Evolutionary conservation across 768 basidiomycete species (phyloP).

Genomic region (Wakefieldia striispora): DNA sequence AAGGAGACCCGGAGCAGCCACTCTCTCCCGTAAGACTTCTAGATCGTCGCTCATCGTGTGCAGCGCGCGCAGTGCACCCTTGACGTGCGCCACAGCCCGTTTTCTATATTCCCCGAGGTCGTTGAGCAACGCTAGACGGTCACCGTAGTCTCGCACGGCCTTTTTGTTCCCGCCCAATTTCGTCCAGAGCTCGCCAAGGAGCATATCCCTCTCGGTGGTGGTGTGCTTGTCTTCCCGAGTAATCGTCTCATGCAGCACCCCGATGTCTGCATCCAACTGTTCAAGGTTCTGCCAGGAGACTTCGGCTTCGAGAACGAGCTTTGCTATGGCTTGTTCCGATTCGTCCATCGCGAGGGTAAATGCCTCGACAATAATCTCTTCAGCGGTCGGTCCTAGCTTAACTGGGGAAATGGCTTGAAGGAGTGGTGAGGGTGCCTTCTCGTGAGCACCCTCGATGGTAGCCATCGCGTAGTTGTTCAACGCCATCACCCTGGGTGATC

Average conservation of each 20-base stretch:
- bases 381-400: constrained; percentile 31
- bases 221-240: constrained; percentile 54
- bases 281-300: constrained; percentile 53
- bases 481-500: constrained; percentile 56
- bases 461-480: constrained; percentile 70
- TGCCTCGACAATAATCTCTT: constrained; percentile 48
- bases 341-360: constrained; percentile 65
- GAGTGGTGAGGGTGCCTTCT: constrained; percentile 27
- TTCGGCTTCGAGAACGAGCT: constrained; percentile 69
- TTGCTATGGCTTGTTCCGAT: constrained; percentile 49
- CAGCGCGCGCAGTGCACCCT: constrained; percentile 59
- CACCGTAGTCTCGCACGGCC: constrained; percentile 47
- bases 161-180: constrained; percentile 58
- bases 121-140: constrained; percentile 52
- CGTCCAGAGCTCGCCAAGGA: constrained; percentile 71
- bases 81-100: constrained; percentile 65
- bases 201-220: constrained; percentile 43
- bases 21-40: constrained; percentile 72
- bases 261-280: constrained; percentile 59
- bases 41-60: constrained; percentile 67
- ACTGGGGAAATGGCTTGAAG: constrained; percentile 42
- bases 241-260: constrained; percentile 55
- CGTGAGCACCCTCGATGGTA: constrained; percentile 43
- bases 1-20: constrained; percentile 63
- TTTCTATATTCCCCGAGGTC: constrained; percentile 57